Conservation (phyloP, 305 asterid species). For the Coffea humblotiana region DNA sequence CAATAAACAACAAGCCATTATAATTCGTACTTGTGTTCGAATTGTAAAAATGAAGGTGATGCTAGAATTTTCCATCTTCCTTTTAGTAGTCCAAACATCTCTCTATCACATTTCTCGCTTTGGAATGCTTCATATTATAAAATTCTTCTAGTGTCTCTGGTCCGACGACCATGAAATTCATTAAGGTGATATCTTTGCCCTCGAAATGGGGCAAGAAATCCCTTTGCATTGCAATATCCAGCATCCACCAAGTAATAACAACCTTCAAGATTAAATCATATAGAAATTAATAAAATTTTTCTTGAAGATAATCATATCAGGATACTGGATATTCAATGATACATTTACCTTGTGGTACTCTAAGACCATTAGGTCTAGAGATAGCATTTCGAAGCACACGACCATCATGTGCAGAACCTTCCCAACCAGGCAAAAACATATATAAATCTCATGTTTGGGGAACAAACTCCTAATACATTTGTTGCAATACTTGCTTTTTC, state of each 20-base stretch:
- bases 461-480: slow-evolving; percentile 28
- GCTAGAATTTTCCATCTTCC: no score
- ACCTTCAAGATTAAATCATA: not conserved
- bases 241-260: not conserved
- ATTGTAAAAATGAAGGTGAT: no score
- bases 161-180: not conserved
- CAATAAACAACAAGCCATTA: not conserved
- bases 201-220: not conserved
- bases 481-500: slow-evolving; percentile 16
- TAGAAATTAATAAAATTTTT: no score
- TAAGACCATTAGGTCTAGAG: not conserved
- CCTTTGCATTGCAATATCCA: not conserved
- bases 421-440: slow-evolving; percentile 34
- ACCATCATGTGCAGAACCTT: slow-evolving; percentile 24
- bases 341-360: slow-evolving; percentile 20
- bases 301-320: not conserved
- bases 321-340: not conserved
- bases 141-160: not conserved
- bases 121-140: not conserved
- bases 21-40: no score
- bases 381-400: no score
- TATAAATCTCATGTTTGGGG: slow-evolving; percentile 24
- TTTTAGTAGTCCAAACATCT: not conserved
- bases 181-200: slow-evolving; percentile 5
- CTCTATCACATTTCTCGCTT: not conserved